Evolutionary conservation across 176 grass and related monocot species (phyloP).

Genomic region (Avena insularis): DNA sequence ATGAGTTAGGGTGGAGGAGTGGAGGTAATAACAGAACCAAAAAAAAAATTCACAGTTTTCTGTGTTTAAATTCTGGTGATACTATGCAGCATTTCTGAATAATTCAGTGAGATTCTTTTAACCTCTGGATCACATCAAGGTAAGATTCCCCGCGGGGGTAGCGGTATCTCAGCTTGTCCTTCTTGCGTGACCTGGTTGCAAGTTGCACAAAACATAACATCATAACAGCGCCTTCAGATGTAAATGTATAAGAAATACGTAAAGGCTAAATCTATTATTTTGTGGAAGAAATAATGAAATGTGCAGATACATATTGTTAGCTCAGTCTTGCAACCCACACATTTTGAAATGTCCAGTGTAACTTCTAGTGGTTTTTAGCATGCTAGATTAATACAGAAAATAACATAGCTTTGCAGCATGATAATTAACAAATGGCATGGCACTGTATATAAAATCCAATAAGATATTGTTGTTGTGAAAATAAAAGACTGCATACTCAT

Average conservation of each 20-base stretch:
- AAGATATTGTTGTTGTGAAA: slow-evolving; percentile 32
- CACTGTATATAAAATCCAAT: neutral
- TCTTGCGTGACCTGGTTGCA: slow-evolving; percentile 78
- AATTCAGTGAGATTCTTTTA: slow-evolving; percentile 24
- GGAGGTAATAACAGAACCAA: neutral
- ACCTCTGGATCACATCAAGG: slow-evolving; percentile 99
- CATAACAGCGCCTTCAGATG: neutral
- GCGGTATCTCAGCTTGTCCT: slow-evolving; percentile 98
- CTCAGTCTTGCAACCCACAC: neutral
- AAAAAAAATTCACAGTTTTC: neutral
- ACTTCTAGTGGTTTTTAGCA: neutral
- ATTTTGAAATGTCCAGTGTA: neutral
- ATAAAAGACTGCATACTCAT: slow-evolving; percentile 68
- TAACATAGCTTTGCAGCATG: neutral
- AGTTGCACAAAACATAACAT: slow-evolving; percentile 40
- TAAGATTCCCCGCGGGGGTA: slow-evolving; percentile 98
- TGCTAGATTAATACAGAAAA: neutral
- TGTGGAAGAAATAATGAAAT: neutral
- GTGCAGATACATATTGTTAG: neutral
- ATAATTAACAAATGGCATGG: neutral
- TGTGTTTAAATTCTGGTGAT: neutral
- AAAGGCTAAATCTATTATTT: neutral
- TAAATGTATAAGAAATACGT: slow-evolving; percentile 7
- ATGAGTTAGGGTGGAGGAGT: neutral
- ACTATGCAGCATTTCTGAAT: slow-evolving; percentile 10